Conservation (phyloP, 148 eudicot genomes). For the Heliamphora exappendiculata region DNA sequence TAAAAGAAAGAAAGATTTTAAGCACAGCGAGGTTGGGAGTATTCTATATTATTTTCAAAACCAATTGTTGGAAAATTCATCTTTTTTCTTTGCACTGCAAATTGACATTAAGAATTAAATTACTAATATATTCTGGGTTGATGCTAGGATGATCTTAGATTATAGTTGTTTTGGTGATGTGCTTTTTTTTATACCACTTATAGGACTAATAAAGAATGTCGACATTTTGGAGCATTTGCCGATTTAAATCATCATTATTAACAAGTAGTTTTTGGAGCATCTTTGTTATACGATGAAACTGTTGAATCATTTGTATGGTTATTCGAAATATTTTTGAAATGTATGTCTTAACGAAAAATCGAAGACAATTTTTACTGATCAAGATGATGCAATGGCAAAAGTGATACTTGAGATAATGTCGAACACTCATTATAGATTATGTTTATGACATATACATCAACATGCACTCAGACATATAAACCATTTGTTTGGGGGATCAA, state of each 20-base stretch:
- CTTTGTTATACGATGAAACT: background rate
- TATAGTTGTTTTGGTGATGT: background rate
- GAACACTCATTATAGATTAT: background rate
- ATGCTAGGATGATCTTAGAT: background rate
- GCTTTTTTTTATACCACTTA: no score
- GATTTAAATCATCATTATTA: background rate
- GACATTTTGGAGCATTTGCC: no score
- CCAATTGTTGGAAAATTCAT: no score
- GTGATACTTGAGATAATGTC: background rate
- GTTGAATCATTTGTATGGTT: background rate
- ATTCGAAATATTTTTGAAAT: background rate
- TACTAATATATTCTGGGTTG: background rate
- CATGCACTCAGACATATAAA: background rate
- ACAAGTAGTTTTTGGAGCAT: constrained; percentile 8
- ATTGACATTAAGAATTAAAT: background rate
- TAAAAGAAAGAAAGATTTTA: background rate
- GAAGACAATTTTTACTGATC: background rate
- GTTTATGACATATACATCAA: background rate
- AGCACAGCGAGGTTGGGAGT: background rate
- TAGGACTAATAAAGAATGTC: no score
- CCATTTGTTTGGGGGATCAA: no score
- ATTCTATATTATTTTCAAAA: background rate
- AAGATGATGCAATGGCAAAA: background rate
- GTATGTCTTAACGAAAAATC: background rate
- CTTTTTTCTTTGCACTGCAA: background rate